Base-by-base conservation (phyloP, 345 rosid species). In the Hypericum androsaemum region DNA sequence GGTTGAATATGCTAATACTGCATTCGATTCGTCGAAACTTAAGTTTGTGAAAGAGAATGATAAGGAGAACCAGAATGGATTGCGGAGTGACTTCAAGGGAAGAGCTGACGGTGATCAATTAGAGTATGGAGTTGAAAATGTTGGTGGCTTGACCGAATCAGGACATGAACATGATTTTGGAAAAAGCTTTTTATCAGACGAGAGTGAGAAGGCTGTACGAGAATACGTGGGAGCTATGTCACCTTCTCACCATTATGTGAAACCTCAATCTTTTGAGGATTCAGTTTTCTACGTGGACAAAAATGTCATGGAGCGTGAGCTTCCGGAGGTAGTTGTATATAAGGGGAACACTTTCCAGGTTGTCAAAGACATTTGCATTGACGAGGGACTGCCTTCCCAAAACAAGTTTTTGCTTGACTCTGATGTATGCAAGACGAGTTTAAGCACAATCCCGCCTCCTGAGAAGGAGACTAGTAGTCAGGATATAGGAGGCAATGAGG, bases 281-380 rank as follows among this genome's bases (percentile, higher is more conserved):
- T 65, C 83, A 0, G 69, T 69, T 54, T 60, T 75, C 51, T 77
- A 71, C 44, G 58, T 71, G 71, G 88, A 81, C 68, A 80, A 82
- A 71, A 79, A 58, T 62, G 73, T 77, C 7, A 63, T 64, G 43
- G 88, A 73, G 39, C 69, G 74, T 50, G 80, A 70, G 35, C 39
- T 79, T 15, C 89, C 88, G 3, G 95, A 86, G 70, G 61, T 76
- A 17, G 80, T 86, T 60, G 84, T 94, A 61, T 86, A 70, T 74
- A 69, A 78, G 60, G 88, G 82, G 67, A 71, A 59, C 35, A 58
- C 73, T 43, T 76, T 60, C 58, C 76, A 75, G 60, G 75, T 73
- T 2, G 71, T 84, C 32, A 92, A 88, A 73, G 98, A 85, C 57
- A 83, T 88, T 10, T 85, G 94, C 28, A 43, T 88, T 3, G 94